Conservation (phyloP, 2,329 filamentous ascomycete genomes). For the Sclerotinia spermophila region DNA sequence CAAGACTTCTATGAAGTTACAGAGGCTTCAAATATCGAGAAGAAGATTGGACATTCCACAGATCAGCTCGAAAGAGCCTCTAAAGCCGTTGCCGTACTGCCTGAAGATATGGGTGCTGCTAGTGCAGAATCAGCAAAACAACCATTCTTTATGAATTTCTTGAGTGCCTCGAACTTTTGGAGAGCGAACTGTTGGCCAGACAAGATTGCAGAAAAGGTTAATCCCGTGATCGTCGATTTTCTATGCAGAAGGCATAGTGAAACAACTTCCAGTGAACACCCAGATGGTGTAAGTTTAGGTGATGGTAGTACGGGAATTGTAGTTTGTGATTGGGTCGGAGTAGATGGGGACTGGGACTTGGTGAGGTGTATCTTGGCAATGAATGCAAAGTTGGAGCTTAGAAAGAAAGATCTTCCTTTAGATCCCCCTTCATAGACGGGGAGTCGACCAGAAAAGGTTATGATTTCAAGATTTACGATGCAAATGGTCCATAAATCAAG, state of each 20-base stretch:
- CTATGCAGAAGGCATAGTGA: conserved; percentile 54
- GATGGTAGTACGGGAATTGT: conserved; percentile 82
- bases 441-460: conserved; percentile 8
- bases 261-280: conserved; percentile 22
- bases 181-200: conserved; percentile 90
- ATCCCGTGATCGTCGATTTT: conserved; percentile 68
- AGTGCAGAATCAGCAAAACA: conserved; percentile 28
- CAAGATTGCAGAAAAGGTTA: conserved; percentile 80
- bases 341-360: conserved; percentile 85
- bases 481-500: conserved; percentile 17
- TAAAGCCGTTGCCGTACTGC: conserved; percentile 46
- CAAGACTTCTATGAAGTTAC: conserved; percentile 94
- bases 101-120: conserved; percentile 38
- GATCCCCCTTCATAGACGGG: conserved; percentile 1
- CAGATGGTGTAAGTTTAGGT: conserved; percentile 45
- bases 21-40: conserved; percentile 68
- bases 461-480: conserved; percentile 21
- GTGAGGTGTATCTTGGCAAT: conserved; percentile 83
- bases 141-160: conserved; percentile 85
- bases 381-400: conserved; percentile 67
- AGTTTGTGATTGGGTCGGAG: conserved; percentile 90
- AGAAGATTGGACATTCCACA: conserved; percentile 72
- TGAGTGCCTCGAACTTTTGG: conserved; percentile 93
- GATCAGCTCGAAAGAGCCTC: conserved; percentile 74
- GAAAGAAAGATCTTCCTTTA: conserved; percentile 12